These are phyloP conservation scores for Suhomyces yuchorum DNA, from an alignment of 1,139 yeast species.

Conservation along the genomic window DNA sequence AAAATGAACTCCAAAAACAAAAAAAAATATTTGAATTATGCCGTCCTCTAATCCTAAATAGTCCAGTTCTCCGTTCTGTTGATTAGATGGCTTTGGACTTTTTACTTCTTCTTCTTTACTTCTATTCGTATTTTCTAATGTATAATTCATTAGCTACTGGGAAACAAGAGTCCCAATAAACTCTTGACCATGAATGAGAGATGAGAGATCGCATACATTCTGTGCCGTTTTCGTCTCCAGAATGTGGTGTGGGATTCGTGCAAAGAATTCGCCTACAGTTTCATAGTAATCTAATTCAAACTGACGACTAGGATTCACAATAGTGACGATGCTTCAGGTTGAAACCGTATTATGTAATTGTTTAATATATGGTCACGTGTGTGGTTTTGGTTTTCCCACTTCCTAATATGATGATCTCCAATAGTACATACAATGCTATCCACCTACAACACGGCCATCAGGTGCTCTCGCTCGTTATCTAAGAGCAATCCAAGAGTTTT, in stretches of 20 bases:
- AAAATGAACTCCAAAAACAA: not conserved
- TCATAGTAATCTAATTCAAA: no score
- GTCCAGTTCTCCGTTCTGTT: not conserved
- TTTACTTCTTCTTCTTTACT: not conserved
- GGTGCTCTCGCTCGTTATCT: not conserved
- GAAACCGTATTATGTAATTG: no score
- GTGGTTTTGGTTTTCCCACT: not conserved
- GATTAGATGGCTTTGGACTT: constrained; percentile 3
- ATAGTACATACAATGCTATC: not conserved
- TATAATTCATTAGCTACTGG: not conserved
- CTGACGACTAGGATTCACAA: no score
- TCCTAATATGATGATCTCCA: constrained; percentile 1
- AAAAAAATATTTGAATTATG: constrained; percentile 1
- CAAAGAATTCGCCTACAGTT: no score
- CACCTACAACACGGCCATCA: not conserved
- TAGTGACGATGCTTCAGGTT: no score
- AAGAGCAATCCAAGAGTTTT: not conserved
- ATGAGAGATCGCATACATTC: no score
- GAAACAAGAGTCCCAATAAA: not conserved
- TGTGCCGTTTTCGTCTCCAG: no score
- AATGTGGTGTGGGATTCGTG: no score
- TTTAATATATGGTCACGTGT: not conserved
- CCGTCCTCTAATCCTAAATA: not conserved
- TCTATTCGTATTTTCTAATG: not conserved
- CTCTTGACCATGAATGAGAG: no score